Conservation (phyloP, 2,329 filamentous ascomycete genomes). For the Claviceps sorghi region DNA sequence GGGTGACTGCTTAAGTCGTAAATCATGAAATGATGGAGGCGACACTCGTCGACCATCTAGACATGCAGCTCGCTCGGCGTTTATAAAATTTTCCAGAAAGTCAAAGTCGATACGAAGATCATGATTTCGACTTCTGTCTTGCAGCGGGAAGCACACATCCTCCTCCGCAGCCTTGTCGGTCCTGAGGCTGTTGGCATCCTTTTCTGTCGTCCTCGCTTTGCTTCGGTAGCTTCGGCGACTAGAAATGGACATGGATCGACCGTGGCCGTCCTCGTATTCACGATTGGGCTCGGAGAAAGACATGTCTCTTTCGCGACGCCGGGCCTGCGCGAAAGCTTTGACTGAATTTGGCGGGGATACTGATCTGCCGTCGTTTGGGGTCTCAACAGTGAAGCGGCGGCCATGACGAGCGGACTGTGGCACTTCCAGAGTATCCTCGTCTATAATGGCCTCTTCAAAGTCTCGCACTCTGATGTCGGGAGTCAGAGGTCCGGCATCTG, state of each 20-base stretch:
- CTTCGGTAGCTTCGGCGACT: constrained; percentile 47
- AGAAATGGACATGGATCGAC: constrained; percentile 55
- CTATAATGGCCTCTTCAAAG: constrained; percentile 69
- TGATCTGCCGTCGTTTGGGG: constrained; percentile 46
- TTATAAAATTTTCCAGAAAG: constrained; percentile 81
- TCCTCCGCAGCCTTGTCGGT: constrained; percentile 64
- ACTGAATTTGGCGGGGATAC: constrained; percentile 90
- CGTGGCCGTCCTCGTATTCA: constrained; percentile 35
- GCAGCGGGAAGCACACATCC: constrained; percentile 78
- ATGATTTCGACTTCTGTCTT: constrained; percentile 49
- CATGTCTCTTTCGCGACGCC: constrained; percentile 64
- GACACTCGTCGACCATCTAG: constrained; percentile 35
- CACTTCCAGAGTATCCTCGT: constrained; percentile 52
- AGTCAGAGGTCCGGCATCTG: constrained; percentile 16
- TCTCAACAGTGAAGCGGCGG: constrained; percentile 43
- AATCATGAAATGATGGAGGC: constrained; percentile 18
- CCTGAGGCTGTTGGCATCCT: constrained; percentile 46
- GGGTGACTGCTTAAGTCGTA: constrained; percentile 15
- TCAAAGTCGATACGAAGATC: constrained; percentile 84
- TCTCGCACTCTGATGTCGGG: constrained; percentile 48
- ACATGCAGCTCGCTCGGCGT: constrained; percentile 37
- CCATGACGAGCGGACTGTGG: constrained; percentile 29
- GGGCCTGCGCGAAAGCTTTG: constrained; percentile 87
- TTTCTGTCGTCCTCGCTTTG: constrained; percentile 44
- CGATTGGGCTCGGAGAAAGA: constrained; percentile 36